Evolutionary conservation across 2,329 filamentous ascomycete species (phyloP).

Genomic region (Aspergillus sp.): DNA sequence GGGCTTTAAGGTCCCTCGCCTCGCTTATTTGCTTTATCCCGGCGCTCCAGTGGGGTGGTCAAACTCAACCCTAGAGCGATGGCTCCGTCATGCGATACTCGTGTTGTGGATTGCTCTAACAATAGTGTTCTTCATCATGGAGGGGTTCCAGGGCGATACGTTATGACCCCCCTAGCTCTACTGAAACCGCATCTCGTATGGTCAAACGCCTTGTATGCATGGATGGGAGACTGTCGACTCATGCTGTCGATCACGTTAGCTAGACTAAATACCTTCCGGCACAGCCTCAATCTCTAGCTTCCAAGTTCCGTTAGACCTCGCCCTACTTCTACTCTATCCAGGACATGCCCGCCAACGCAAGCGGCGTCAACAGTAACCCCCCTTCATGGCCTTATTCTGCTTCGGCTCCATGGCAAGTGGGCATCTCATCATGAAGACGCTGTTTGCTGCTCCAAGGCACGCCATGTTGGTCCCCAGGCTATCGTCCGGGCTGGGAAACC

Average conservation of each 20-base stretch:
- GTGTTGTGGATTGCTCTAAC: slow-evolving; percentile 23
- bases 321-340: slow-evolving; percentile 56
- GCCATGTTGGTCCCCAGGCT: slow-evolving; percentile 47
- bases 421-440: slow-evolving; percentile 31
- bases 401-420: slow-evolving; percentile 23
- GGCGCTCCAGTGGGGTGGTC: slow-evolving; percentile 61
- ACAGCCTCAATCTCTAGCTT: neutral
- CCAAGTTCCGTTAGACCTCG: slow-evolving; percentile 38
- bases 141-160: slow-evolving; percentile 25
- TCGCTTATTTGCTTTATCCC: slow-evolving; percentile 54
- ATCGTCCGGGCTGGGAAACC: slow-evolving; percentile 40
- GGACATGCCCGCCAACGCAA: slow-evolving; percentile 46
- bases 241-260: no score
- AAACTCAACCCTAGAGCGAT: slow-evolving; percentile 57
- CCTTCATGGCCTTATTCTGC: slow-evolving; percentile 39
- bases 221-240: no score
- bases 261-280: no score
- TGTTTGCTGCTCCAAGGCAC: slow-evolving; percentile 27
- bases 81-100: slow-evolving; percentile 56
- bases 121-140: neutral
- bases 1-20: slow-evolving; percentile 56
- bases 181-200: neutral
- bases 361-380: slow-evolving; percentile 46
- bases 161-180: neutral
- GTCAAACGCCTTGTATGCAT: neutral